Conservation (phyloP, 2,329 filamentous ascomycete species). For the Pestalotiopsis sp. region DNA sequence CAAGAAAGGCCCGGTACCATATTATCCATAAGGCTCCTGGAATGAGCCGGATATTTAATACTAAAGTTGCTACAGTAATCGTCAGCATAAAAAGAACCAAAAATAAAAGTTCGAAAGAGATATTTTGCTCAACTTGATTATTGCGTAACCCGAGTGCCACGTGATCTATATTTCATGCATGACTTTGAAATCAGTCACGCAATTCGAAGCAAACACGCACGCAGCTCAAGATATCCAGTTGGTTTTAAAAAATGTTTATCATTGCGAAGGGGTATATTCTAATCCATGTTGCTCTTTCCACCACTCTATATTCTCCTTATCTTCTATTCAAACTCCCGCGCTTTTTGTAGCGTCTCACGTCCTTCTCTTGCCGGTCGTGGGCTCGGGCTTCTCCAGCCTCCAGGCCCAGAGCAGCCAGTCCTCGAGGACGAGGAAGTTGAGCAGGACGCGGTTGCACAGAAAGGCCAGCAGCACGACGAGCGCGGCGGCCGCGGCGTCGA, state of each 20-base stretch:
- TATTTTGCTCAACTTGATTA: background rate
- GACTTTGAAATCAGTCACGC: background rate
- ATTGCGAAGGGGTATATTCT: background rate
- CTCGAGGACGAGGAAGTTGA: slow-evolving; percentile 65
- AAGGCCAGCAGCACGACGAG: slow-evolving; percentile 64
- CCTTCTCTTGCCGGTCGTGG: slow-evolving; percentile 43
- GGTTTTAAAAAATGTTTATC: background rate
- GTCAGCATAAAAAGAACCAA: background rate
- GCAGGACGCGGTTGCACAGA: slow-evolving; percentile 50
- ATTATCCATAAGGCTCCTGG: slow-evolving; percentile 7
- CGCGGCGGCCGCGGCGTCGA: slow-evolving; percentile 66
- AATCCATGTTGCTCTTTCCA: background rate
- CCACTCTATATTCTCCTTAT: background rate
- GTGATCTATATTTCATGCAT: background rate
- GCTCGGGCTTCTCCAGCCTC: slow-evolving; percentile 65
- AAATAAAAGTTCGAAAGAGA: background rate
- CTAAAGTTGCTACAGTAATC: background rate
- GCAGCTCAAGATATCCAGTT: background rate
- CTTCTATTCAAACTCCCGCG: background rate
- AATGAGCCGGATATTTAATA: background rate
- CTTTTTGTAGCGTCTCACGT: no score
- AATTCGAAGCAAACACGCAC: background rate
- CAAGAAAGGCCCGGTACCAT: background rate
- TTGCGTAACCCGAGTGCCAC: background rate
- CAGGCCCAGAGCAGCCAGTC: slow-evolving; percentile 66